These are phyloP conservation scores for Akanthomyces muscarius DNA, from an alignment of 2,329 filamentous ascomycete species.

Conservation along the genomic window DNA sequence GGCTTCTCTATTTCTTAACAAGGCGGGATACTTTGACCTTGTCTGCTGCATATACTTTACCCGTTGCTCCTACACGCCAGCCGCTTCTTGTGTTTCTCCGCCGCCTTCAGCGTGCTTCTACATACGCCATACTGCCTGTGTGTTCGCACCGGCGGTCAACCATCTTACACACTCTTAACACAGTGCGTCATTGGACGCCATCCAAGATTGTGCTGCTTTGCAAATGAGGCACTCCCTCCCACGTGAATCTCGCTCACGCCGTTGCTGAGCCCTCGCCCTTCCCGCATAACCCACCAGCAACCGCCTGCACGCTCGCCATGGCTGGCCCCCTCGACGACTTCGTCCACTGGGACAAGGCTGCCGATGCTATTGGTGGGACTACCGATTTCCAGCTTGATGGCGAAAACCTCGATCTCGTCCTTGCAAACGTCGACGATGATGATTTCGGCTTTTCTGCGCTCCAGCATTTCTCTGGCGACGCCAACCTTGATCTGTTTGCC, in stretches of 20 bases:
- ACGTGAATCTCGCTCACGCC: constrained; percentile 19
- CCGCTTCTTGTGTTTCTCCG: not conserved
- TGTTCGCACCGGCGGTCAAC: constrained; percentile 1
- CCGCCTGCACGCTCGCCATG: not conserved
- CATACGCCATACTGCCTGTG: not conserved
- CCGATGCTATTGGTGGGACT: constrained; percentile 30
- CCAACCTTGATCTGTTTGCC: constrained; percentile 30
- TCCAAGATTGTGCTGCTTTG: constrained; percentile 13
- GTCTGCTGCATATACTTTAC: not conserved
- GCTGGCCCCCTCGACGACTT: constrained; percentile 56
- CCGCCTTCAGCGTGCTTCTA: too few species aligned
- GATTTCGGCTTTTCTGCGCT: constrained; percentile 58
- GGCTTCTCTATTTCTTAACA: not conserved
- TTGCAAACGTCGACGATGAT: constrained; percentile 54
- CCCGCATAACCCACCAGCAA: too few species aligned
- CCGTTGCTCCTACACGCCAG: not conserved
- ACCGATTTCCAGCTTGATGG: constrained; percentile 27
- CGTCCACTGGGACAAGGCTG: constrained; percentile 57
- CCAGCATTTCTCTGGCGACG: constrained; percentile 49
- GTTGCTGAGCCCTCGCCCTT: not conserved
- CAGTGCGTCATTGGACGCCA: constrained; percentile 11
- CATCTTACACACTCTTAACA: constrained; percentile 9
- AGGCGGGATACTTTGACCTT: not conserved
- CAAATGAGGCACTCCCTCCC: constrained; percentile 23
- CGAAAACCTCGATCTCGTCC: constrained; percentile 48